Evolutionary conservation across 768 basidiomycete genomes (phyloP).

Genomic region (Auricularia sp.): DNA sequence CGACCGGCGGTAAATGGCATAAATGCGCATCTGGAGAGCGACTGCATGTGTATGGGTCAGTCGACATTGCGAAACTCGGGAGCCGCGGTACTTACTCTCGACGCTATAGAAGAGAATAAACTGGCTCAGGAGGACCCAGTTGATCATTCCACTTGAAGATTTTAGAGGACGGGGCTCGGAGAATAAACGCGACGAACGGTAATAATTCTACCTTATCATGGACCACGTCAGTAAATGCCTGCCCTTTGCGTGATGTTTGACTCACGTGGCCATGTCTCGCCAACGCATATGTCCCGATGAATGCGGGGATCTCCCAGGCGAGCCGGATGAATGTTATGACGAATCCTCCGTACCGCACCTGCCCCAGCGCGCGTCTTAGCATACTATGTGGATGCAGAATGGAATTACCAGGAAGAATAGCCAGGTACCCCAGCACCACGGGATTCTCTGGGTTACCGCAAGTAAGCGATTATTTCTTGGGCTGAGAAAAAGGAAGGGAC

Average conservation of each 20-base stretch:
- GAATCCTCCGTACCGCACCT: not conserved
- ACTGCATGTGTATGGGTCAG: not conserved
- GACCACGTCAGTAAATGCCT: no score
- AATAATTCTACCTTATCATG: no score
- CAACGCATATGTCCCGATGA: no score
- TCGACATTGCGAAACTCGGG: not conserved
- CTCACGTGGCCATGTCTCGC: no score
- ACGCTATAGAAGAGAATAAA: not conserved
- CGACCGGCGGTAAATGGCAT: not conserved
- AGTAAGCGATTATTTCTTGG: not conserved
- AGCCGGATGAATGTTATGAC: no score
- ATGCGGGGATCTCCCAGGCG: no score
- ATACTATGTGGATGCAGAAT: not conserved
- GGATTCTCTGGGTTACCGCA: not conserved
- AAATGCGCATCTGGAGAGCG: not conserved
- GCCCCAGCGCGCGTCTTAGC: not conserved
- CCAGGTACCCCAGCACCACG: not conserved
- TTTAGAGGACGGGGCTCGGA: not conserved
- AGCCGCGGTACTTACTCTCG: not conserved
- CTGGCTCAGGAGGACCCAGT: not conserved
- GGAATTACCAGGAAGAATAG: not conserved
- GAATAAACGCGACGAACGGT: no score
- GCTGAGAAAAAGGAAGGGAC: not conserved
- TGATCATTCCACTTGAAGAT: not conserved
- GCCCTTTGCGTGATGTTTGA: no score